Evolutionary conservation across 2,329 filamentous ascomycete genomes (phyloP).

Genomic region (Trichoderma asperellum): DNA sequence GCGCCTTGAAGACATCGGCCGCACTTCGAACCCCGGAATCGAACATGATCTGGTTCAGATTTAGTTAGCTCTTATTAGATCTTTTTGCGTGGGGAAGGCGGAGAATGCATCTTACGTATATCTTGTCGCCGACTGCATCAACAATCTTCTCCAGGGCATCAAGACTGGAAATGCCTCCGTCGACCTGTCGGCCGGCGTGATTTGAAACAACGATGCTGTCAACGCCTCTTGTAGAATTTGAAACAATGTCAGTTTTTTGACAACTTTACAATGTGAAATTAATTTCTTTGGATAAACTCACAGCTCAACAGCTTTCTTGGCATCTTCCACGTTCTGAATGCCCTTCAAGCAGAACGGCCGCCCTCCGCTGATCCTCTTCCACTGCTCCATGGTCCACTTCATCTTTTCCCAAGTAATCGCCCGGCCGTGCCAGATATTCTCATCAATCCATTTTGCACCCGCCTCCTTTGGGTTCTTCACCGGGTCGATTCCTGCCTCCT

Average conservation of each 20-base stretch:
- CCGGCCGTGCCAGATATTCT: conserved; percentile 62
- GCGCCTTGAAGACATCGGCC: conserved; percentile 62
- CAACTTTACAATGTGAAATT: not conserved
- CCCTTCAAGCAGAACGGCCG: conserved; percentile 65
- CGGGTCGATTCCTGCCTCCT: conserved; percentile 56
- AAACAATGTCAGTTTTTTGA: not conserved
- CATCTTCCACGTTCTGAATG: conserved; percentile 64
- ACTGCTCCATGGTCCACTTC: conserved; percentile 62
- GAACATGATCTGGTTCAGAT: conserved; percentile 41
- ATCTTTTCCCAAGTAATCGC: conserved; percentile 67
- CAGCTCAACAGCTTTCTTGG: conserved; percentile 56
- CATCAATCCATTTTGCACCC: conserved; percentile 64
- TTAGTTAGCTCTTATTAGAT: not conserved
- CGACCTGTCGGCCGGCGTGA: conserved; percentile 57
- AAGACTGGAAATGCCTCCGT: conserved; percentile 54
- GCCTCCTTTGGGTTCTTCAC: conserved; percentile 51
- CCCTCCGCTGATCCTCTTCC: conserved; percentile 61
- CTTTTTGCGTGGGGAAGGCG: not conserved
- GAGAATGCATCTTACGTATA: not conserved
- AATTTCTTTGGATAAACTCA: not conserved
- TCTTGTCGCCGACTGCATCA: conserved; percentile 28
- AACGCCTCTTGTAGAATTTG: conserved; percentile 10
- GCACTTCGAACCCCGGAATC: conserved; percentile 59
- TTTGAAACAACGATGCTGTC: conserved; percentile 63
- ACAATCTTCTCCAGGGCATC: conserved; percentile 59